A percentile compares a stretch with the other conserved stretches of the same genome.
Conservation (phyloP, 2,329 filamentous ascomycete species). For the Colletotrichum camelliae region DNA sequence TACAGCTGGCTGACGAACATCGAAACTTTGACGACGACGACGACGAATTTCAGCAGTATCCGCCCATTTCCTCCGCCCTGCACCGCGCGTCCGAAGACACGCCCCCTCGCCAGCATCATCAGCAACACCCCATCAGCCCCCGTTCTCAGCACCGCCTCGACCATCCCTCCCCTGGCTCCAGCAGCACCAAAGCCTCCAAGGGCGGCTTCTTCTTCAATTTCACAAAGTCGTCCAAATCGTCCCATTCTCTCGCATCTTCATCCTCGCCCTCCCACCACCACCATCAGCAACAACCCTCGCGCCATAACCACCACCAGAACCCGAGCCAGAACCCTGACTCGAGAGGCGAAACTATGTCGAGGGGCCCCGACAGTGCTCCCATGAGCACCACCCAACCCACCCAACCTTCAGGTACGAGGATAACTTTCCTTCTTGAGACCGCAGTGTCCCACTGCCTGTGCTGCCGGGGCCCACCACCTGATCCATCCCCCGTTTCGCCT, state of each 20-base stretch:
- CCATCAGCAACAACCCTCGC: slow-evolving; percentile 17
- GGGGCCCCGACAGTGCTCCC: slow-evolving; percentile 36
- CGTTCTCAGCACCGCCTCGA: slow-evolving; percentile 28
- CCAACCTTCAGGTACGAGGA: slow-evolving; percentile 24
- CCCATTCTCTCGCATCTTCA: slow-evolving; percentile 36
- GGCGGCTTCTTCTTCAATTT: slow-evolving; percentile 58
- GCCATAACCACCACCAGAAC: slow-evolving; percentile 26
- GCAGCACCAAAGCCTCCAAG: slow-evolving; percentile 46
- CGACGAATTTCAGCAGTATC: slow-evolving; percentile 27
- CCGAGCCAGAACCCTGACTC: slow-evolving; percentile 36
- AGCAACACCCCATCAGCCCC: slow-evolving; percentile 29
- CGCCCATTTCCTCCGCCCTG: slow-evolving; percentile 31
- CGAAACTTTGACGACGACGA: slow-evolving; percentile 26
- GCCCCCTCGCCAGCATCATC: slow-evolving; percentile 27
- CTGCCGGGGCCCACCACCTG: slow-evolving; percentile 15
- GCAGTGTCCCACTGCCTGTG: slow-evolving; percentile 20
- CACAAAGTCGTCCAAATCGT: slow-evolving; percentile 49
- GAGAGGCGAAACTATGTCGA: slow-evolving; percentile 42
- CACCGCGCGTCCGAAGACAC: slow-evolving; percentile 26
- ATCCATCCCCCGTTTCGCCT: slow-evolving; percentile 23
- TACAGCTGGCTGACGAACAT: slow-evolving; percentile 15
- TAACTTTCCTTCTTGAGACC: slow-evolving; percentile 22
- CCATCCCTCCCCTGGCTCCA: slow-evolving; percentile 32
- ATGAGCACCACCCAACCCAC: slow-evolving; percentile 20
- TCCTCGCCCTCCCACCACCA: slow-evolving; percentile 21